Conservation (phyloP, 2,329 filamentous ascomycete genomes). For the Nigrospora oryzae region DNA sequence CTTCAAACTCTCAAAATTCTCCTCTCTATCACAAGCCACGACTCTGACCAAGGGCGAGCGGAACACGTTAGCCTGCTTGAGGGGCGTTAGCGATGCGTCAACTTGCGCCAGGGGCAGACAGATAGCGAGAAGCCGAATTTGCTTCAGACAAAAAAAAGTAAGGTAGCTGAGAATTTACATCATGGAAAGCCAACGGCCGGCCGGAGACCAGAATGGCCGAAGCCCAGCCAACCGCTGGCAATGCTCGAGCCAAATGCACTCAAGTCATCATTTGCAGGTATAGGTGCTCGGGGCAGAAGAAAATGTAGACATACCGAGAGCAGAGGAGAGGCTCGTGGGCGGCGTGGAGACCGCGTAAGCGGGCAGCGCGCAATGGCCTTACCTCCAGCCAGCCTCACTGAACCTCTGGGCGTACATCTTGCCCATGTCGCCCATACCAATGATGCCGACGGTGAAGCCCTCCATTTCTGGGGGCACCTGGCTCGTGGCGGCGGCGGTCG, state of each 20-base stretch:
- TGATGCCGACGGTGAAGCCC: constrained; percentile 78
- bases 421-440: constrained; percentile 99
- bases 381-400: constrained; percentile 95
- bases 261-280: constrained; percentile 84
- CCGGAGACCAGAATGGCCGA: constrained; percentile 68
- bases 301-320: constrained; percentile 26
- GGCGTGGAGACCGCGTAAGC: constrained; percentile 2
- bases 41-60: constrained; percentile 48
- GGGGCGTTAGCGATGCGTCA: constrained; percentile 11
- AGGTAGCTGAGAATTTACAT: constrained; percentile 99
- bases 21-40: constrained; percentile 86
- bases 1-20: constrained; percentile 74
- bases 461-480: constrained; percentile 42
- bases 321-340: constrained; percentile 10
- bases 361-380: constrained; percentile 33
- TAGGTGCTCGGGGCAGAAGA: constrained; percentile 4
- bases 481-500: constrained; percentile 4
- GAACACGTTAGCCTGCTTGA: constrained; percentile 4
- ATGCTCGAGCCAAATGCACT: constrained; percentile 99
- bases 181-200: constrained; percentile 67
- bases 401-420: constrained; percentile 93
- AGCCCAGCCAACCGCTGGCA: constrained; percentile 50
- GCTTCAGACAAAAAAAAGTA: constrained; percentile 75
- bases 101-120: not conserved
- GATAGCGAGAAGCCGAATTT: constrained; percentile 5